phyloP scores from a whole-genome alignment of 2,329 filamentous ascomycete genomes.

The Scytalidium sp. region DNA sequence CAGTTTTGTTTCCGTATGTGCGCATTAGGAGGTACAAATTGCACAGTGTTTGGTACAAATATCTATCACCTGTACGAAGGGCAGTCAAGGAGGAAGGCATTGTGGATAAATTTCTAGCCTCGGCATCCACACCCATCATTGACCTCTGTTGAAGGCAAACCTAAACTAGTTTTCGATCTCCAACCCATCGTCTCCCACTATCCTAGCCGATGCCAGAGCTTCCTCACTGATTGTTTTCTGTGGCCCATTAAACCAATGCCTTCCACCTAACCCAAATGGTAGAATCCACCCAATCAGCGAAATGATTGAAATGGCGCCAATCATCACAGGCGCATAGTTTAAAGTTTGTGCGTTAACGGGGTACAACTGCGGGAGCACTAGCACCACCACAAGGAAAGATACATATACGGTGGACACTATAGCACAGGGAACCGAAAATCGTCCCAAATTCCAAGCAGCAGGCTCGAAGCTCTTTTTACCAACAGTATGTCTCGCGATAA shows the following conservation, averaged over 20 bases:
- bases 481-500: constrained; percentile 34
- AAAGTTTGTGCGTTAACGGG: constrained; percentile 33
- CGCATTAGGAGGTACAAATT: too few species aligned
- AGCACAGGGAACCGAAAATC: constrained; percentile 23
- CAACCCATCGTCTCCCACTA: not conserved
- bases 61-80: too few species aligned
- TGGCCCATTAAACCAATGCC: constrained; percentile 34
- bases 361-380: constrained; percentile 35
- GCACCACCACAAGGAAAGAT: constrained; percentile 31
- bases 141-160: too few species aligned
- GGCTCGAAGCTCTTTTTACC: constrained; percentile 32
- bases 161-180: not conserved
- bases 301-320: constrained; percentile 33
- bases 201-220: constrained; percentile 12
- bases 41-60: too few species aligned
- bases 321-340: constrained; percentile 37
- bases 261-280: constrained; percentile 30
- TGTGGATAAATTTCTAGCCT: too few species aligned
- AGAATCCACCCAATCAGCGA: constrained; percentile 33
- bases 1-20: too few species aligned
- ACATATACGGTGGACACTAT: constrained; percentile 31
- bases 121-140: too few species aligned
- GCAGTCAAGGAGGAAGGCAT: too few species aligned
- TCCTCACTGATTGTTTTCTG: constrained; percentile 32
- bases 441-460: constrained; percentile 32